Base-by-base conservation (phyloP, 2,329 filamentous ascomycete genomes). In the Monilinia fructicola region DNA sequence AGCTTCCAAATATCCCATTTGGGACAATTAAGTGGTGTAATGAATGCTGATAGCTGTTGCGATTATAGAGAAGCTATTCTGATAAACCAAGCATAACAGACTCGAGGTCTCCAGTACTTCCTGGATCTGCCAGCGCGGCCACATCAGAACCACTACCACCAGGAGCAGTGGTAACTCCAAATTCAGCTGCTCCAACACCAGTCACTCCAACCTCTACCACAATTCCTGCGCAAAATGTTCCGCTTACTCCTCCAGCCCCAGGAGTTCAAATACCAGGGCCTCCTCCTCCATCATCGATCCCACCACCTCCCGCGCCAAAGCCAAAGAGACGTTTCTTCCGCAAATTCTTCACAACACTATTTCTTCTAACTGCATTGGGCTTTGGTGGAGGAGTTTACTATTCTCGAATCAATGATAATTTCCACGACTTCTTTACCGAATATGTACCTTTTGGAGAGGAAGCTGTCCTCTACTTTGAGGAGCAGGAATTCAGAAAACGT, bases 401-500 rank as follows among this genome's bases (percentile, higher is more conserved):
- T 79, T 94, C 95, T 65, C 87, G 96, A 71, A 85, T 95, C 79
- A 96, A 90, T 76, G 95, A 99, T 82, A 97, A 92, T 80, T 99
- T 98, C 85, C 94, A 99, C 80, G 95, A 99, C 79, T 95, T 97
- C 83, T 99, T 99, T 81, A 98, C 93, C 74, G 93, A 97, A 80
- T 99, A 94, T 78, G 81, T 99, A 23, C 95, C 95, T 28, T 97
- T 91, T 73, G 95, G 93, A 74, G 95, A 99, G 80, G 92, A 97
- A 77, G 90, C 90, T 23, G 94, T 99, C 55, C 87, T 96, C 35
- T 98, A 96, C 81, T 89, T 99, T 63, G 95, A 99, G 80, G 95
- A 99, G 81, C 87, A 90, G 72, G 93, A 97, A 75, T 97, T 97
- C 82, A 87, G 90, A 77, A 93, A 90, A 79, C 88, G 91, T 67